Evolutionary conservation across 148 eudicot genomes (phyloP).

Genomic region (Vaccinium macrocarpon): DNA sequence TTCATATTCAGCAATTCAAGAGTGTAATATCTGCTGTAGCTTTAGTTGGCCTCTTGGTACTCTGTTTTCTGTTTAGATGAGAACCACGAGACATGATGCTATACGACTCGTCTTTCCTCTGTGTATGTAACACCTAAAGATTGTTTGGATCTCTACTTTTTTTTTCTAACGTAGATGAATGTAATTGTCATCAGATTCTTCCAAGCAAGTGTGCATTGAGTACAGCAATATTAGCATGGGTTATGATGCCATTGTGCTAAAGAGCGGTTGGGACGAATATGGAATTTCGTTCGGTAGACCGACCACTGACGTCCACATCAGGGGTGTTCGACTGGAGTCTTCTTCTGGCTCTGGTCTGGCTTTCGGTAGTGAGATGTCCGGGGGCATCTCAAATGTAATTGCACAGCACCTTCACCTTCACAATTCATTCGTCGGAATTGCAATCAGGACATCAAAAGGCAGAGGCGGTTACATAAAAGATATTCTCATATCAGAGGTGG

Average conservation of each 20-base stretch:
- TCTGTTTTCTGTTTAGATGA: neutral
- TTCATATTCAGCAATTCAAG: neutral
- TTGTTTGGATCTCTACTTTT: neutral
- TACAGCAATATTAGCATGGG: constrained; percentile 59
- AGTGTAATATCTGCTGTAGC: too few relatives aligned
- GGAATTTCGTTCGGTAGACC: constrained; percentile 51
- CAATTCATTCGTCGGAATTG: constrained; percentile 44
- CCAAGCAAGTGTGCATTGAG: constrained; percentile 58
- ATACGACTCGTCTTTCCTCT: neutral
- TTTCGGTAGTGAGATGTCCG: constrained; percentile 74
- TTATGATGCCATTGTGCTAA: constrained; percentile 49
- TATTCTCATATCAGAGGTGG: constrained; percentile 34
- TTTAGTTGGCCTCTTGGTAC: neutral
- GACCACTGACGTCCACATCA: constrained; percentile 40
- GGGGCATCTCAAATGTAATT: constrained; percentile 53
- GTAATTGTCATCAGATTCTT: constrained; percentile 47
- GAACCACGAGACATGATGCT: neutral
- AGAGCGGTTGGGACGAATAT: constrained; percentile 79
- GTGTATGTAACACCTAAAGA: neutral
- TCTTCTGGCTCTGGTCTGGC: constrained; percentile 52
- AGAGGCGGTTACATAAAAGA: constrained; percentile 52
- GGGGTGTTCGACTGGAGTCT: constrained; percentile 37
- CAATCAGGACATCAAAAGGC: constrained; percentile 51
- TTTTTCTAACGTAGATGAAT: constrained; percentile 8
- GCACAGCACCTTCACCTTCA: constrained; percentile 40